Evolutionary conservation across 345 rosid genomes (phyloP).

Genomic region (Moricandia arvensis): DNA sequence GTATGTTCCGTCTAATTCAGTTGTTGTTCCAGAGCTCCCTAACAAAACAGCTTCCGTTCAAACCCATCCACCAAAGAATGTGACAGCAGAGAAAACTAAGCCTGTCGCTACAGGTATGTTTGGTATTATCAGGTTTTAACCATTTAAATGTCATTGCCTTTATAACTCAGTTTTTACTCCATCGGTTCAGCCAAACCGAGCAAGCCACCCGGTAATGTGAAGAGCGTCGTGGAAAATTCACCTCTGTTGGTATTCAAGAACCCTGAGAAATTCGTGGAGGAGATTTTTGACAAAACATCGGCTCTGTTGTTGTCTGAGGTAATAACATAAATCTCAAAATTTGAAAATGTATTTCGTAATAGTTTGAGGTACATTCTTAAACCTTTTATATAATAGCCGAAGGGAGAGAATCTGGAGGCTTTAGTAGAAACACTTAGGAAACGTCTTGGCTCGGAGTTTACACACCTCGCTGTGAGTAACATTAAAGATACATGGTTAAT

Average conservation of each 20-base stretch:
- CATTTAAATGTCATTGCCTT: not conserved
- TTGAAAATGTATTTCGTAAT: not conserved
- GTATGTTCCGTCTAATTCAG: slow-evolving; percentile 65
- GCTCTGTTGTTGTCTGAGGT: slow-evolving; percentile 62
- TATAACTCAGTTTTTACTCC: slow-evolving; percentile 1
- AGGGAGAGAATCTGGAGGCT: slow-evolving; percentile 41
- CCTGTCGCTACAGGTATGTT: slow-evolving; percentile 49
- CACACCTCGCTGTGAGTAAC: slow-evolving; percentile 60
- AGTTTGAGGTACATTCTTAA: not conserved
- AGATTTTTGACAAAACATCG: slow-evolving; percentile 60
- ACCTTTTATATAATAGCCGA: slow-evolving; percentile 42
- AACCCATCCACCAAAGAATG: slow-evolving; percentile 34
- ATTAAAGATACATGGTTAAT: not conserved
- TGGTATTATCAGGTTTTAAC: not conserved
- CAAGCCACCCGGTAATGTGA: slow-evolving; percentile 40
- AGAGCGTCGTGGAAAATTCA: slow-evolving; percentile 43
- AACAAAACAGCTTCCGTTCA: slow-evolving; percentile 39
- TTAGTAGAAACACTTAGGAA: slow-evolving; percentile 51
- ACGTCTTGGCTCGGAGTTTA: slow-evolving; percentile 56
- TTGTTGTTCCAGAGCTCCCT: slow-evolving; percentile 50
- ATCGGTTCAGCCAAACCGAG: slow-evolving; percentile 50
- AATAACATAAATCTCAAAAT: not conserved
- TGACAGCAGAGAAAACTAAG: slow-evolving; percentile 41
- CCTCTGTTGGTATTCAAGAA: slow-evolving; percentile 39
- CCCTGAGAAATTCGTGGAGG: slow-evolving; percentile 63